These are phyloP conservation scores for Gossypium rotundifolium DNA, from an alignment of 345 rosid genomes.

Conservation along the genomic window DNA sequence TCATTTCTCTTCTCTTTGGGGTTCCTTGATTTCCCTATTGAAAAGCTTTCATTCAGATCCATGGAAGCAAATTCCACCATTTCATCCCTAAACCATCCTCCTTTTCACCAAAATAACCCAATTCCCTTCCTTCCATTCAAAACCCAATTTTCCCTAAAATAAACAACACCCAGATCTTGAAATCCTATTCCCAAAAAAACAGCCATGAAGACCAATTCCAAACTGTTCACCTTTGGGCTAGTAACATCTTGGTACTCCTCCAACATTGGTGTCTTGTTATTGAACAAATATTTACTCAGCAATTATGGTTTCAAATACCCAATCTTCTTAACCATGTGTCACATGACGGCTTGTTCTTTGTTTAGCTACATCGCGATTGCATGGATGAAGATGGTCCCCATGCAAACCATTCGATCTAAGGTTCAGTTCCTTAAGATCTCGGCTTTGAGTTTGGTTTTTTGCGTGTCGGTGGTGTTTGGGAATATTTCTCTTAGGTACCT, in stretches of 20 bases:
- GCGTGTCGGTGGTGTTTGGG: slow-evolving; percentile 94
- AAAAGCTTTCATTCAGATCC: slow-evolving; percentile 13
- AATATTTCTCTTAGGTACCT: slow-evolving; percentile 75
- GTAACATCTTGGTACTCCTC: slow-evolving; percentile 89
- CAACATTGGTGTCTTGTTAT: slow-evolving; percentile 86
- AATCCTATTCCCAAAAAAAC: neutral
- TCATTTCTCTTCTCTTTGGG: neutral
- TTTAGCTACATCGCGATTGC: slow-evolving; percentile 89
- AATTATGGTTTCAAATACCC: slow-evolving; percentile 98
- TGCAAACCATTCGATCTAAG: slow-evolving; percentile 95
- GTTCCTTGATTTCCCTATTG: neutral
- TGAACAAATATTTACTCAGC: slow-evolving; percentile 89
- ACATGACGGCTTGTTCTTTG: slow-evolving; percentile 96
- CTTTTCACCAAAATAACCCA: neutral
- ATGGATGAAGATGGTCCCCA: slow-evolving; percentile 96
- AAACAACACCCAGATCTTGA: neutral
- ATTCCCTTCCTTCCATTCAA: slow-evolving; percentile 5
- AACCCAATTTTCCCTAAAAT: neutral
- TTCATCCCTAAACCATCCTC: neutral
- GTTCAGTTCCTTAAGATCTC: slow-evolving; percentile 90
- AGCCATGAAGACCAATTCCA: slow-evolving; percentile 42
- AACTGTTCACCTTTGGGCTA: slow-evolving; percentile 75
- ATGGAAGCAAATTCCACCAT: neutral
- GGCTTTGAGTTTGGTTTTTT: slow-evolving; percentile 76
- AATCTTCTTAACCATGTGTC: slow-evolving; percentile 98